These are phyloP conservation scores for Naganishia sp. DNA, from an alignment of 1,284 basidiomycete species.

Conservation along the genomic window DNA sequence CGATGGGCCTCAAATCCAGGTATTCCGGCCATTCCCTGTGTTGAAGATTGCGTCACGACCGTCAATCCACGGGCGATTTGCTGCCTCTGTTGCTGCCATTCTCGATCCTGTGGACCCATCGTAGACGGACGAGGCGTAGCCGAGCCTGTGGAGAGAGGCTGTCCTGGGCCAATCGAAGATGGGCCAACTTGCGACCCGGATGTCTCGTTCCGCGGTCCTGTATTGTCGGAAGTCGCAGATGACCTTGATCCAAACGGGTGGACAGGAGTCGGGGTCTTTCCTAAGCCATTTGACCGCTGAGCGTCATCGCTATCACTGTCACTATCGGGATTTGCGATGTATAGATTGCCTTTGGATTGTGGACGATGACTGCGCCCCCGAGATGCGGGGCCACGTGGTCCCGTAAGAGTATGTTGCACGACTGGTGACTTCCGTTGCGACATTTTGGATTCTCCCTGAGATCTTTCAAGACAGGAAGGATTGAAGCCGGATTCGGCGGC, in stretches of 20 bases:
- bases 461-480: too few species aligned
- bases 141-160: background rate
- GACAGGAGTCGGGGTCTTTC: background rate
- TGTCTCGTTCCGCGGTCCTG: background rate
- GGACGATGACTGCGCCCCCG: constrained; percentile 24
- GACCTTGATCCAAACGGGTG: background rate
- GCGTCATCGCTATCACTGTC: constrained; percentile 27
- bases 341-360: constrained; percentile 18
- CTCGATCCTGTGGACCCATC: constrained; percentile 5
- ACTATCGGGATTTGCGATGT: constrained; percentile 30
- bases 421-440: constrained; percentile 29
- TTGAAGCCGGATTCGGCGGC: too few species aligned
- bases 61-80: constrained; percentile 23
- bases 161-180: background rate
- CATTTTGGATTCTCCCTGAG: constrained; percentile 1
- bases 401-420: constrained; percentile 24
- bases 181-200: background rate
- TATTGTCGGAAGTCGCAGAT: background rate
- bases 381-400: constrained; percentile 22
- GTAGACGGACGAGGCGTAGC: too few species aligned
- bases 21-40: background rate
- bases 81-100: constrained; percentile 23
- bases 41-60: constrained; percentile 17
- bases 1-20: background rate
- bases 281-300: background rate